Percentiles rank a stretch among this genome's conserved stretches.
Conservation (phyloP, 2,329 filamentous ascomycete genomes). For the Aotearoamyces nothofagi region DNA sequence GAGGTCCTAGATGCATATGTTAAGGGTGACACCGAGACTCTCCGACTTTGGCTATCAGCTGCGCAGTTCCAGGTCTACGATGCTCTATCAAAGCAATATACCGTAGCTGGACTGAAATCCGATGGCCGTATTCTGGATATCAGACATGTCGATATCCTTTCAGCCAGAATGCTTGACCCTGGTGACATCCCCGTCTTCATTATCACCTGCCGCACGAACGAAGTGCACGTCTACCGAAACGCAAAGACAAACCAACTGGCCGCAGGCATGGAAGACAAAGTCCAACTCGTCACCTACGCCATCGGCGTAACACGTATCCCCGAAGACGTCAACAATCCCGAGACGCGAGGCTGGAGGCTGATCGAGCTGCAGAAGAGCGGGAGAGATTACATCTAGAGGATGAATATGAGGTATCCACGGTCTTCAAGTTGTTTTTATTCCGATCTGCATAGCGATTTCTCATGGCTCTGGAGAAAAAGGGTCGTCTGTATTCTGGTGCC, state of each 20-base stretch:
- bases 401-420: too few species aligned
- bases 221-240: slow-evolving; percentile 94
- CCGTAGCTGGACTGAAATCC: slow-evolving; percentile 80
- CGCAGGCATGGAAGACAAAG: slow-evolving; percentile 96
- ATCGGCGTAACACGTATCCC: slow-evolving; percentile 89
- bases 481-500: too few species aligned
- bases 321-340: slow-evolving; percentile 92
- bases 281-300: slow-evolving; percentile 94
- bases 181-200: slow-evolving; percentile 92
- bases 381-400: slow-evolving; percentile 67
- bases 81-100: slow-evolving; percentile 93
- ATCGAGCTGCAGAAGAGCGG: slow-evolving; percentile 99
- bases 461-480: too few species aligned
- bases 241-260: slow-evolving; percentile 79
- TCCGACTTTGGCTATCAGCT: slow-evolving; percentile 91
- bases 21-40: slow-evolving; percentile 79
- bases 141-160: slow-evolving; percentile 76
- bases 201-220: slow-evolving; percentile 89
- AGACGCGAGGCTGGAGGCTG: slow-evolving; percentile 91
- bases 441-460: too few species aligned
- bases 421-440: too few species aligned
- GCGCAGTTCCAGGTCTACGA: slow-evolving; percentile 95
- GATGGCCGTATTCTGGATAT: slow-evolving; percentile 95
- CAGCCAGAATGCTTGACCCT: slow-evolving; percentile 67
- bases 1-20: slow-evolving; percentile 97